Evolutionary conservation across 1,284 basidiomycete genomes (phyloP), one percentile per base, ranked within the genome.

Genomic region (Gomphus bonarii): DNA sequence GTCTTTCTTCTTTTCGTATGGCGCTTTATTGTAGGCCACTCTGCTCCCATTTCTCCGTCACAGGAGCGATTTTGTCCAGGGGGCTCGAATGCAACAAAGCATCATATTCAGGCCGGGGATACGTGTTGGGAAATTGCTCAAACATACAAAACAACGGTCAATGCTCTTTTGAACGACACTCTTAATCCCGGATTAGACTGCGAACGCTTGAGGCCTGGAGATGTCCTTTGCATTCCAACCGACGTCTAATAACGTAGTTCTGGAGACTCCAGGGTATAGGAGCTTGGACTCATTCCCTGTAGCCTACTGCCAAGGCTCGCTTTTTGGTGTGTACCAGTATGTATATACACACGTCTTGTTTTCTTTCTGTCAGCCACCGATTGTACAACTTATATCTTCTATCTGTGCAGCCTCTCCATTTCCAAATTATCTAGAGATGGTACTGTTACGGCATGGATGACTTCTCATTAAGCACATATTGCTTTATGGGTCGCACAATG

Each of bases 61-160:
- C 57, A 58, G 63, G 40, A 28, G 55, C 57, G 46, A 54, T 72
- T 68, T 36, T 61, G 64, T 22, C 68, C 64, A 40, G 63, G 63
- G 25, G 87, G 84, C 63, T 75, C 81, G 6, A 72, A 72, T 38
- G 77, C 74, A 2, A 70, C 70, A 9, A 65, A 75, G 0, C 80
- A 84, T 60, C 67, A 71, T 59, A 70, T 86, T 12, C 71, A 79
- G 61, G 72, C 76, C 2, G 85, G 84, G 11, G 84, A 88, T 62
- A 79, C 78, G 3, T 88, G 85, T 66, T 88, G 85, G 85, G 78
- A 77, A 11, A 76, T 88, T 36, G 72, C 80, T 18, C 71, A 73
- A 55, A 65, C 70, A 11, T 70, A 79, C 59, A 78, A 78, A 10
- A 79, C 75, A 61, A 72, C 73, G 10, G 60, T 86, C 57, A 81